Evolutionary conservation across 441 rosid genomes (phyloP).

Genomic region (Pelargonium myrrhifolium): DNA sequence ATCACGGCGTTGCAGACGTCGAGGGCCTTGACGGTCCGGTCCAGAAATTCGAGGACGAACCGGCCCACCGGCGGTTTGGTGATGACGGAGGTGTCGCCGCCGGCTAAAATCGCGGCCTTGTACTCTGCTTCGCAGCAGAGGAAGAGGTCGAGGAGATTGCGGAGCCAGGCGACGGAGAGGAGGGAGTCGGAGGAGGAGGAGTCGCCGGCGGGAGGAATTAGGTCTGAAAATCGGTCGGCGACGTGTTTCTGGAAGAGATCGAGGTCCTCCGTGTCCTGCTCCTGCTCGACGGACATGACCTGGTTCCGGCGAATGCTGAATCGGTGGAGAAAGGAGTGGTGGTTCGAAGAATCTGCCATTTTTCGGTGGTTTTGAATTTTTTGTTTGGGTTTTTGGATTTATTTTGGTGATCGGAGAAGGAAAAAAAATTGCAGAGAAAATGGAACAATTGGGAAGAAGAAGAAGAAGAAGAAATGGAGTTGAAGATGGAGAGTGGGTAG

Average conservation of each 20-base stretch:
- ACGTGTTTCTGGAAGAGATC: conserved; percentile 71
- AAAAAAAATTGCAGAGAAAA: too few species aligned
- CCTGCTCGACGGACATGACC: conserved; percentile 75
- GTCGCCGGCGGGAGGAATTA: conserved; percentile 26
- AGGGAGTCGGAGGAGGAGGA: conserved; percentile 21
- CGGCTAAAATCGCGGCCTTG: conserved; percentile 62
- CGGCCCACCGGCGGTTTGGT: conserved; percentile 72
- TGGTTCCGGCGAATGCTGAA: conserved; percentile 83
- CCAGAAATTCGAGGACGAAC: conserved; percentile 62
- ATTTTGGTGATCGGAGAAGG: too few species aligned
- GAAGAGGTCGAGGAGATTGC: conserved; percentile 73
- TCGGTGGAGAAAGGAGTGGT: conserved; percentile 68
- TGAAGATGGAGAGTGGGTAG: too few species aligned
- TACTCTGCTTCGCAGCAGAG: conserved; percentile 88
- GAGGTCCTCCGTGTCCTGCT: conserved; percentile 80
- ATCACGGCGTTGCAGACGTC: conserved; percentile 77
- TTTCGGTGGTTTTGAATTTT: too few species aligned
- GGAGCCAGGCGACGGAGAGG: conserved; percentile 72
- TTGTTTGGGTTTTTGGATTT: too few species aligned
- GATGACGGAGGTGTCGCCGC: conserved; percentile 59
- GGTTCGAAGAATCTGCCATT: too few species aligned
- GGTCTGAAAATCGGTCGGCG: conserved; percentile 63
- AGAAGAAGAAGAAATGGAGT: too few species aligned
- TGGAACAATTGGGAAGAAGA: too few species aligned
- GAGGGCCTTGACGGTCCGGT: conserved; percentile 64